Percentiles rank a stretch among this genome's conserved stretches.
Evolutionary conservation across 352 stramenopile species (phyloP).

Genomic region (Elongisporangium anandrum): DNA sequence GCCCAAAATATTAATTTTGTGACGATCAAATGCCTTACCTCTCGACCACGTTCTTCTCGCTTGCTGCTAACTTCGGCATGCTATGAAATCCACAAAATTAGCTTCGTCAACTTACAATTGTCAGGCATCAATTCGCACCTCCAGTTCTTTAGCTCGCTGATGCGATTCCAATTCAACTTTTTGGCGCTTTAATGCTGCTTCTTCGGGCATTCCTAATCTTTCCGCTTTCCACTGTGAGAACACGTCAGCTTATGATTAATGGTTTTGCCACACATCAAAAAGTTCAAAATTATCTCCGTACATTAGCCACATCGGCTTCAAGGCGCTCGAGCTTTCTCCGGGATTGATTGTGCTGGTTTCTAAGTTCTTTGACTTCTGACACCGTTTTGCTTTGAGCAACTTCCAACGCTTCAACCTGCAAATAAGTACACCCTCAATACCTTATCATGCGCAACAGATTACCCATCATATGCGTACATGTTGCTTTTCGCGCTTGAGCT

Average conservation of each 20-base stretch:
- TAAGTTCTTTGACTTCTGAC: conserved; percentile 61
- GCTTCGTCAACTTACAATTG: not conserved
- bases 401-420: conserved; percentile 65
- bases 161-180: conserved; percentile 63
- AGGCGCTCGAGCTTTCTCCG: conserved; percentile 63
- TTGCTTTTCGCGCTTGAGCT: conserved; percentile 63
- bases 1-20: too few species aligned
- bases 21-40: conserved; percentile 5
- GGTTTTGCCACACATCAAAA: not conserved
- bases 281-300: conserved; percentile 11
- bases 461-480: conserved; percentile 21
- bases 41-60: conserved; percentile 42
- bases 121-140: conserved; percentile 26
- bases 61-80: conserved; percentile 71
- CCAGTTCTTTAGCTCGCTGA: conserved; percentile 64
- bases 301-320: conserved; percentile 53
- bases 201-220: conserved; percentile 39
- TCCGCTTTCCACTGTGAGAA: conserved; percentile 55
- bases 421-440: not conserved
- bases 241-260: not conserved
- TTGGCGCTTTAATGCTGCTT: conserved; percentile 43
- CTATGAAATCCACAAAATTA: conserved; percentile 16
- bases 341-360: conserved; percentile 65
- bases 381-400: conserved; percentile 60
- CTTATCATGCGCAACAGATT: too few species aligned